These are phyloP conservation scores for Ambrosiella beaveri DNA, from an alignment of 2,329 filamentous ascomycete species.

Conservation along the genomic window DNA sequence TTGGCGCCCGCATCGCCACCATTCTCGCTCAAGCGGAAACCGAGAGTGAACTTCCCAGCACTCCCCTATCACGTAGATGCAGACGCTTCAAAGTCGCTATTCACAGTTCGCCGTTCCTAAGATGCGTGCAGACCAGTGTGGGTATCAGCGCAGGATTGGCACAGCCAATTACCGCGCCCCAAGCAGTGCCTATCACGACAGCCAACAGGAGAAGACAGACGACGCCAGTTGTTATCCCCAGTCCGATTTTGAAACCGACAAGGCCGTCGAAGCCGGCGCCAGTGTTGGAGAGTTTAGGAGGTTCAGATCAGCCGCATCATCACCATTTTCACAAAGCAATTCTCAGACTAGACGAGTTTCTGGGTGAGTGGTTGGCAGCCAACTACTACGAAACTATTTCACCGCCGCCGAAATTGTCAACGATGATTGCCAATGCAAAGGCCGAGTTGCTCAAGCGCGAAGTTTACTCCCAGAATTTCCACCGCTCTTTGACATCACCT, in stretches of 20 bases:
- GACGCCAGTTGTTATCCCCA: conserved; percentile 10
- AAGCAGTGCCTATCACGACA: conserved; percentile 13
- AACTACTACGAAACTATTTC: conserved; percentile 89
- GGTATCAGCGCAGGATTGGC: conserved; percentile 47
- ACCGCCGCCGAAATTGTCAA: conserved; percentile 64
- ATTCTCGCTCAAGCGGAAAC: conserved; percentile 40
- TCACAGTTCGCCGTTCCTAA: conserved; percentile 82
- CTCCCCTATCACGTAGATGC: conserved; percentile 19
- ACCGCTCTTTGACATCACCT: conserved; percentile 12
- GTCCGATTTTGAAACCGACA: conserved; percentile 12
- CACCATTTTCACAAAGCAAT: conserved; percentile 35
- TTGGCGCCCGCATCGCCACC: conserved; percentile 69
- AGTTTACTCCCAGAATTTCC: conserved; percentile 38
- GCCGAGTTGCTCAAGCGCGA: conserved; percentile 66
- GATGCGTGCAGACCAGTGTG: conserved; percentile 54
- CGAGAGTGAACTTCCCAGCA: conserved; percentile 22
- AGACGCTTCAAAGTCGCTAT: conserved; percentile 63
- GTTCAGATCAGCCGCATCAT: conserved; percentile 6
- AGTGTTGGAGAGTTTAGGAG: background rate
- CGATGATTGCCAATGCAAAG: conserved; percentile 83
- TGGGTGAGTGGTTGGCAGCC: conserved; percentile 88
- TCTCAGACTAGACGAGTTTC: conserved; percentile 74
- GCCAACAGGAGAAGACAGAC: background rate
- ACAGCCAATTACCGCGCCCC: conserved; percentile 30
- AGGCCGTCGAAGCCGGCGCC: conserved; percentile 5